Evolutionary conservation across 1,284 basidiomycete species (phyloP), one percentile per base, ranked within the genome.

Genomic region (Pseudomicrostroma phylloplanum): DNA sequence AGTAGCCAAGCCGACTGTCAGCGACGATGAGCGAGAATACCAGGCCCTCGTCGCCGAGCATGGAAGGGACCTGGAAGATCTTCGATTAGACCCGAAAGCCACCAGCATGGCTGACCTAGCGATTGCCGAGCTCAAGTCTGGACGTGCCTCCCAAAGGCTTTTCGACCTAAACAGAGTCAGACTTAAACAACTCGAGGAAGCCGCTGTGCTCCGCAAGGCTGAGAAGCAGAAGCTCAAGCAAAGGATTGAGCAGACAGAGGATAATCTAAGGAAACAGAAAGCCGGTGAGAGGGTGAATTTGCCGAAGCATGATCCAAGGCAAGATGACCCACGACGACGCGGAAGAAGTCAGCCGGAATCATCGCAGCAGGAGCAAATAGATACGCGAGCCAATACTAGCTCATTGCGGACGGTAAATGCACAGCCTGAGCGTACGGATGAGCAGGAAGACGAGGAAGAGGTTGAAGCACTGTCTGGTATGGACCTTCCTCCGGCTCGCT

Each of bases 21-120:
- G 21, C n/a, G 51, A 54, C 25, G 51, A 54, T 13, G 51, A 54
- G 13, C 51, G 51, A 13, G 51, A 54, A 19, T 54, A 54, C 21
- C 17, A 17, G 13, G 51, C 15, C 6, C 51, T 54, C 51, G 51
- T 54, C 13, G 51, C 51, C 15, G 51, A 17, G 51, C 51, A 54
- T 13, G 51, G 51, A 15, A 15, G 13, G 21, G 15, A 21, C 25
- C 51, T 54, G 21, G 51, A 19, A 19, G 51, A 21, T 25, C 15
- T 26, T 19, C 51, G 51, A 6, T 26, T 54, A 6, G 51, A 54
- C 51, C 21, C 51, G 7, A 23, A 21, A 7, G 15, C 51, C 13
- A 54, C 51, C 17, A 54, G 15, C 21, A 54, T 54, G 51, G 25
- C 51, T 54, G 51, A 54, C 21, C 15, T 54, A 15, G 51, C 51